A percentile compares a stretch with the other conserved stretches of the same genome.
Evolutionary conservation across 2,329 filamentous ascomycete species (phyloP).

Genomic region (Apiospora aurea): DNA sequence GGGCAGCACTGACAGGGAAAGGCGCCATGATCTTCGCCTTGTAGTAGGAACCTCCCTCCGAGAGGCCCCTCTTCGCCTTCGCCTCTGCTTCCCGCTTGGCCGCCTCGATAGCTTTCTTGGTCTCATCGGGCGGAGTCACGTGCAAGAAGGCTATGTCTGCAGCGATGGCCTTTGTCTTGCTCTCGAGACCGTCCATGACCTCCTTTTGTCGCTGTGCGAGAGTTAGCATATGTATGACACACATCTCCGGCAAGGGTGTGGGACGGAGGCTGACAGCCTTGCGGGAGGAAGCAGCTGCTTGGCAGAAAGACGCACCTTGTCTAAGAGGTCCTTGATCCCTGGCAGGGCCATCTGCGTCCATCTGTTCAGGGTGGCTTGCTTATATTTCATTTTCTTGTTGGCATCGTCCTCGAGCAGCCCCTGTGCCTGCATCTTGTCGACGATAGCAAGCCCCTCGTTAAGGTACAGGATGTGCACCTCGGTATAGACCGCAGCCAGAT

Average conservation of each 20-base stretch:
- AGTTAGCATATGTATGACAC: background rate
- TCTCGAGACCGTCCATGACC: background rate
- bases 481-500: background rate
- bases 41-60: too few species aligned
- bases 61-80: background rate
- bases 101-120: background rate
- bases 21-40: too few species aligned
- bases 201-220: background rate
- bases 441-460: background rate
- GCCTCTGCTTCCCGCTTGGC: background rate
- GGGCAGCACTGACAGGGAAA: too few species aligned
- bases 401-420: background rate
- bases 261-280: too few species aligned
- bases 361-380: background rate
- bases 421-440: background rate
- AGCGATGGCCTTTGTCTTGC: background rate
- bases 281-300: too few species aligned
- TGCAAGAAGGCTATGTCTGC: background rate
- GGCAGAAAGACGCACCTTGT: background rate
- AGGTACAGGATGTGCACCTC: too few species aligned
- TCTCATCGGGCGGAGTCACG: background rate
- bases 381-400: background rate
- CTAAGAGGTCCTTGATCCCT: background rate
- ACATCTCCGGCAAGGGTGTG: too few species aligned
- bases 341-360: background rate